A percentile compares a stretch with the other conserved stretches of the same genome.
phyloP scores from a whole-genome alignment of 2,329 filamentous ascomycete species.

The Pseudogymnoascus sp. region DNA sequence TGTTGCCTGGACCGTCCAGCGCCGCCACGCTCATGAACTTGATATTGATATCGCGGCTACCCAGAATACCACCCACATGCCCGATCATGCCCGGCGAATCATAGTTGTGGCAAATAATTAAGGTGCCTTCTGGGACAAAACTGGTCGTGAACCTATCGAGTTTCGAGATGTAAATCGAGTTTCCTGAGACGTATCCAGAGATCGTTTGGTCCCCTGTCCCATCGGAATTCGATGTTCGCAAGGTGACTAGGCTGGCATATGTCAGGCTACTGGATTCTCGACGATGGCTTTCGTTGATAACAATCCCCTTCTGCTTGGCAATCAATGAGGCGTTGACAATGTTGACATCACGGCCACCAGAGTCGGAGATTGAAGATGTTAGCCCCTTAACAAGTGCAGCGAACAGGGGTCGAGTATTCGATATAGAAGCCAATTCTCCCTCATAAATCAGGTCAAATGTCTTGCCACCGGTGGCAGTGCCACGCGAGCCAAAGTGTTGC shows the following conservation, averaged over 20 bases:
- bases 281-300: conserved; percentile 65
- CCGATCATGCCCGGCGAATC: conserved; percentile 79
- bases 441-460: conserved; percentile 72
- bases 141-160: conserved; percentile 66
- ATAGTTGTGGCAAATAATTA: conserved; percentile 75
- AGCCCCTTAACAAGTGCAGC: conserved; percentile 73
- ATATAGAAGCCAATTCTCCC: conserved; percentile 61
- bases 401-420: conserved; percentile 70
- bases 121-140: conserved; percentile 64
- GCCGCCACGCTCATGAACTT: conserved; percentile 68
- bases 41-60: conserved; percentile 66
- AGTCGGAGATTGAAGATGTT: conserved; percentile 58
- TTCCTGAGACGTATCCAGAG: conserved; percentile 59
- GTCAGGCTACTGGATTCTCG: conserved; percentile 53
- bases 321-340: conserved; percentile 74
- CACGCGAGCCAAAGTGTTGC: conserved; percentile 53
- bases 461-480: conserved; percentile 44
- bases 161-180: conserved; percentile 60
- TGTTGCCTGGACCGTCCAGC: conserved; percentile 28
- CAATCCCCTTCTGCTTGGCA: conserved; percentile 68
- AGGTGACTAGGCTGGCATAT: conserved; percentile 63
- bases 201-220: conserved; percentile 33
- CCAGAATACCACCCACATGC: conserved; percentile 63
- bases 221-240: conserved; percentile 39
- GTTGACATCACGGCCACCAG: conserved; percentile 62